phyloP scores from a whole-genome alignment of 2,329 filamentous ascomycete species.

The Aureobasidium sp. region DNA sequence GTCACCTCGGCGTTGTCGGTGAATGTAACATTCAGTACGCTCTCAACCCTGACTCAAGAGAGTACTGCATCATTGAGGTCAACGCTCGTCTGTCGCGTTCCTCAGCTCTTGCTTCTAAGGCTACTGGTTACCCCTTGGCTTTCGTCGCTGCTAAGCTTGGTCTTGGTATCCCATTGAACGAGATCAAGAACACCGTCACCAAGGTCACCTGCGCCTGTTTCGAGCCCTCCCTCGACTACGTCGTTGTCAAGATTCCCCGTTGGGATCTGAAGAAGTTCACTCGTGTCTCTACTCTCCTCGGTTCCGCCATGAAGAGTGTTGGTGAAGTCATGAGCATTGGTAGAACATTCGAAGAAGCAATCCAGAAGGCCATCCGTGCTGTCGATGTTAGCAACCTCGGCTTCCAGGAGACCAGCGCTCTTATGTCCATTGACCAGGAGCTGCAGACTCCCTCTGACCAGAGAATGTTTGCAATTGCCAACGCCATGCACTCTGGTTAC shows the following conservation, averaged over 20 bases:
- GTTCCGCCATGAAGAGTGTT: slow-evolving; percentile 99
- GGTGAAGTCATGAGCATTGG: slow-evolving; percentile 99
- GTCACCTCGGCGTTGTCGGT: slow-evolving; percentile 92
- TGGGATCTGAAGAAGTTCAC: slow-evolving; percentile 99
- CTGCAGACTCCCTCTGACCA: slow-evolving; percentile 96
- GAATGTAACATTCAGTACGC: slow-evolving; percentile 99
- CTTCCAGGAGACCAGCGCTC: slow-evolving; percentile 79
- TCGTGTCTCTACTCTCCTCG: slow-evolving; percentile 87
- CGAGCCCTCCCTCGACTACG: slow-evolving; percentile 95
- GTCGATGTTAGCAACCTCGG: slow-evolving; percentile 94
- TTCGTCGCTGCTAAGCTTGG: slow-evolving; percentile 99
- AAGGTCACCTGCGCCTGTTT: slow-evolving; percentile 96
- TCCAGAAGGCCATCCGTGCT: slow-evolving; percentile 93
- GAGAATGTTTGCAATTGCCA: slow-evolving; percentile 93
- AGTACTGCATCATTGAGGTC: slow-evolving; percentile 98
- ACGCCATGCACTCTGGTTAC: slow-evolving; percentile 93
- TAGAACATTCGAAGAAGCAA: slow-evolving; percentile 92
- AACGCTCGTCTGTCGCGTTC: slow-evolving; percentile 97
- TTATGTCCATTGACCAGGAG: slow-evolving; percentile 95
- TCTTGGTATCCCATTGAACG: slow-evolving; percentile 87
- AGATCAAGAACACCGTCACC: slow-evolving; percentile 93
- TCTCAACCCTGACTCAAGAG: slow-evolving; percentile 84
- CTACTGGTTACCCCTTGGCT: slow-evolving; percentile 91
- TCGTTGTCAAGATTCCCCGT: slow-evolving; percentile 96
- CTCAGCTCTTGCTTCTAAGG: slow-evolving; percentile 93